phyloP scores from a whole-genome alignment of 768 basidiomycete species.

The Mycena albidolilacea region DNA sequence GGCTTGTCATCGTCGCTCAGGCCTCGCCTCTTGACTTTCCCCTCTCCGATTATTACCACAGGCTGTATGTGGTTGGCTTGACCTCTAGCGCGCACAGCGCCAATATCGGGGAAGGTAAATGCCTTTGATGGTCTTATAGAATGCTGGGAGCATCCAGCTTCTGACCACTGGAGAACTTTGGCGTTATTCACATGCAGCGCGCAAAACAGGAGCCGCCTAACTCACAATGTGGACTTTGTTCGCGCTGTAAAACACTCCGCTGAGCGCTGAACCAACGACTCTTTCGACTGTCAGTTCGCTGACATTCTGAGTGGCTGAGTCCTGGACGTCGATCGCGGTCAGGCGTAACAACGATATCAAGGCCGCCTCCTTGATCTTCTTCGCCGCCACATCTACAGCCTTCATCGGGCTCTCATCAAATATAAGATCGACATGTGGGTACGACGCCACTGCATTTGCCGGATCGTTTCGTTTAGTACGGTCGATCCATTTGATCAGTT shows the following conservation, averaged over 20 bases:
- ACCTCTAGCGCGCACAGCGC: neutral
- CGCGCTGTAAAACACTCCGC: constrained; percentile 14
- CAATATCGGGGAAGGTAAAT: constrained; percentile 1
- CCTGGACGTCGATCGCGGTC: neutral
- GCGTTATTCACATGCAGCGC: neutral
- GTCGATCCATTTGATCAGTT: constrained; percentile 10
- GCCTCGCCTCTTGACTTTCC: constrained; percentile 5
- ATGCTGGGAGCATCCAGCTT: no score
- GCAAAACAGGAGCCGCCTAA: neutral
- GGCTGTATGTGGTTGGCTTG: neutral
- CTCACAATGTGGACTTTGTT: constrained; percentile 11
- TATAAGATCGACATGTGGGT: neutral
- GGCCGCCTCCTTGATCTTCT: neutral
- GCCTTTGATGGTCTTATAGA: no score
- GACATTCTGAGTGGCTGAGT: neutral
- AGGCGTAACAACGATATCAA: neutral
- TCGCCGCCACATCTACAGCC: neutral
- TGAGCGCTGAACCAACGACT: constrained; percentile 15
- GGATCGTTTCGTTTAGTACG: neutral
- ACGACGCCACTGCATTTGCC: neutral
- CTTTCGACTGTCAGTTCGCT: constrained; percentile 23
- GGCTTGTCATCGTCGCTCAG: neutral
- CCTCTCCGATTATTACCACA: constrained; percentile 22
- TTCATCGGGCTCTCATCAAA: neutral
- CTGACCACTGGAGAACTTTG: neutral